Evolutionary conservation across 1,139 yeast species (phyloP).

Genomic region (Debaryomyces coudertii): DNA sequence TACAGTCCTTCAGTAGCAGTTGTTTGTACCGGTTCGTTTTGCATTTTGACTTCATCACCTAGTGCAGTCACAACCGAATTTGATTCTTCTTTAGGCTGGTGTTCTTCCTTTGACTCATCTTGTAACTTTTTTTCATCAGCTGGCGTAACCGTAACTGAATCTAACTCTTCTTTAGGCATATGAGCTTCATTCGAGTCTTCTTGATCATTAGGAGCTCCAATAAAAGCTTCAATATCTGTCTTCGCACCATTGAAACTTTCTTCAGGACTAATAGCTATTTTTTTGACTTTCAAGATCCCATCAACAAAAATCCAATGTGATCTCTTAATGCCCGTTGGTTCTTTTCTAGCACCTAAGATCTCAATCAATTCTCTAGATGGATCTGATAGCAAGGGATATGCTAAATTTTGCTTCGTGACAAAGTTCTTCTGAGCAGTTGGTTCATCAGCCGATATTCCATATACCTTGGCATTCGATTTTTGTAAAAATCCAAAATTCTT

Average conservation of each 20-base stretch:
- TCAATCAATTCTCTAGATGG: slow-evolving; percentile 71
- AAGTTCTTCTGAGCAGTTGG: slow-evolving; percentile 78
- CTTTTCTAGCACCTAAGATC: slow-evolving; percentile 79
- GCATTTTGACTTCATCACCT: no score
- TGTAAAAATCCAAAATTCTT: slow-evolving; percentile 60
- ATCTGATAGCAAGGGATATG: slow-evolving; percentile 77
- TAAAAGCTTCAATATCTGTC: slow-evolving; percentile 49
- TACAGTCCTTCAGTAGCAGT: background rate
- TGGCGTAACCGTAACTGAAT: background rate
- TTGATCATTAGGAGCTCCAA: slow-evolving; percentile 12
- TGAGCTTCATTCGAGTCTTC: slow-evolving; percentile 9
- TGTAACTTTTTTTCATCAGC: slow-evolving; percentile 6
- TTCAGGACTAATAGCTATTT: slow-evolving; percentile 78
- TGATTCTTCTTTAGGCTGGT: background rate
- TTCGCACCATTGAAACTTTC: slow-evolving; percentile 68
- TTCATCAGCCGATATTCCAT: slow-evolving; percentile 75
- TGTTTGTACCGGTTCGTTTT: background rate
- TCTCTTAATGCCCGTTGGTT: slow-evolving; percentile 76
- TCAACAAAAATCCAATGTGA: slow-evolving; percentile 89
- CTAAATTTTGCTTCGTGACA: slow-evolving; percentile 69
- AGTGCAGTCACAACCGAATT: background rate
- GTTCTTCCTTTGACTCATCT: slow-evolving; percentile 4
- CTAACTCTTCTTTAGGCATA: slow-evolving; percentile 16
- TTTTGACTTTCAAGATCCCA: slow-evolving; percentile 68
- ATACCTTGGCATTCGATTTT: slow-evolving; percentile 53